These are phyloP conservation scores for Hymenoscyphus infarciens DNA, from an alignment of 2,329 filamentous ascomycete genomes.

Conservation along the genomic window DNA sequence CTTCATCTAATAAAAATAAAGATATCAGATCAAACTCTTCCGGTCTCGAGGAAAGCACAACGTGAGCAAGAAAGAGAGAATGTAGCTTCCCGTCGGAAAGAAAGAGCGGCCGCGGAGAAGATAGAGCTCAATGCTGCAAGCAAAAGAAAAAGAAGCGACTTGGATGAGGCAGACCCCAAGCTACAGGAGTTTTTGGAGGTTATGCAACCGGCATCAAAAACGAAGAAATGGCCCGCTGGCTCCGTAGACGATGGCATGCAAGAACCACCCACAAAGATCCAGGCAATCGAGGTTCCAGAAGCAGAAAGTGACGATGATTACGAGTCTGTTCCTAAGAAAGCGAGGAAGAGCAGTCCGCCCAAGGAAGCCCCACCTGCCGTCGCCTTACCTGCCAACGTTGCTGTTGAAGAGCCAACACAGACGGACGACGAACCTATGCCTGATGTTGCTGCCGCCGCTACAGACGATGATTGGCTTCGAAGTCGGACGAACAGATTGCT, in stretches of 20 bases:
- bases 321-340: slow-evolving; percentile 58
- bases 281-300: slow-evolving; percentile 43
- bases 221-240: slow-evolving; percentile 60
- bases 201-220: slow-evolving; percentile 67
- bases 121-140: slow-evolving; percentile 38
- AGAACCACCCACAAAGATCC: slow-evolving; percentile 41
- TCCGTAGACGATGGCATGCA: slow-evolving; percentile 38
- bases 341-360: slow-evolving; percentile 36
- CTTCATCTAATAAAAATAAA: slow-evolving; percentile 21
- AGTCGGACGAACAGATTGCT: slow-evolving; percentile 83
- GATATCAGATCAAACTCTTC: slow-evolving; percentile 38
- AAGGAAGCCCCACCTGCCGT: slow-evolving; percentile 10
- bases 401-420: slow-evolving; percentile 9
- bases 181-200: slow-evolving; percentile 81
- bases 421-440: slow-evolving; percentile 30
- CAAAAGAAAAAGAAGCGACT: slow-evolving; percentile 65
- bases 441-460: slow-evolving; percentile 31
- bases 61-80: slow-evolving; percentile 35
- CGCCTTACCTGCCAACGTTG: slow-evolving; percentile 8
- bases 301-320: slow-evolving; percentile 73
- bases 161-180: slow-evolving; percentile 67
- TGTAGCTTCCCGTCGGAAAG: slow-evolving; percentile 24
- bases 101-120: slow-evolving; percentile 27
- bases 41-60: slow-evolving; percentile 38
- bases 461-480: slow-evolving; percentile 80